Base-by-base conservation (phyloP, 2,329 filamentous ascomycete genomes). In the Dothidotthia symphoricarpi region DNA sequence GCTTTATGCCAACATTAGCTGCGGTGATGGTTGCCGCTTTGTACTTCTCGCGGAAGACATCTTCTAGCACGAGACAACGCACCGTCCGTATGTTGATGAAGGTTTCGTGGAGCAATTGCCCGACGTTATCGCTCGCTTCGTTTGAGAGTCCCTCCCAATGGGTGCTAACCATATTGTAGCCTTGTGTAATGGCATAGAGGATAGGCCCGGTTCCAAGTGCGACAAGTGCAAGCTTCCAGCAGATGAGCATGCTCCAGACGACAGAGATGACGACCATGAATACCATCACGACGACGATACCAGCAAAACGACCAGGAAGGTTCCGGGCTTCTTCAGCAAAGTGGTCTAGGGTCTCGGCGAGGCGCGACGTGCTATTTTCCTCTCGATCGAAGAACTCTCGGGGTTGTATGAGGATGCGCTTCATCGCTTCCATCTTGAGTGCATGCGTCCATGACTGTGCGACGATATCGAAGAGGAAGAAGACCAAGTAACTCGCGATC, bases 291-390 rank as follows among this genome's bases (percentile, higher is more conserved):
- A 90, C 73, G 1, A 85, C 65, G 36, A 85, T 80, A 1, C 85
- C 84, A 1, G 83, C 75, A 56, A 95, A 95, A 1, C 85, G 79
- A 2, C 86, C 85, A 0, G 95, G 75, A 0, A 97, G 70, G 51
- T 87, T 89, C 7, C 86, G 79, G 79, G 93, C 90, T 59, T 95
- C 88, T 61, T 97, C 89, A 0, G 85, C 86, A 53, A 88, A 86
- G 12, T 85, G 78, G 55, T 95, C 88, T 0, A 97, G 75, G 29
- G 78, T 84, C 43, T 87, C 82, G 1, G 76, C 81, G 28, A 97
- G 74, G 2, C 75, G 73, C 1, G 74, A 72, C 0, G 84, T 70
- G 0, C 76, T 79, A 61, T 93, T 86, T 24, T 74, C 72, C 2
- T 83, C 74, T 33, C 75, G 71, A 47, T 88, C 83, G 52, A 95